Evolutionary conservation across 345 rosid species (phyloP).

Genomic region (Luvunga scandens): DNA sequence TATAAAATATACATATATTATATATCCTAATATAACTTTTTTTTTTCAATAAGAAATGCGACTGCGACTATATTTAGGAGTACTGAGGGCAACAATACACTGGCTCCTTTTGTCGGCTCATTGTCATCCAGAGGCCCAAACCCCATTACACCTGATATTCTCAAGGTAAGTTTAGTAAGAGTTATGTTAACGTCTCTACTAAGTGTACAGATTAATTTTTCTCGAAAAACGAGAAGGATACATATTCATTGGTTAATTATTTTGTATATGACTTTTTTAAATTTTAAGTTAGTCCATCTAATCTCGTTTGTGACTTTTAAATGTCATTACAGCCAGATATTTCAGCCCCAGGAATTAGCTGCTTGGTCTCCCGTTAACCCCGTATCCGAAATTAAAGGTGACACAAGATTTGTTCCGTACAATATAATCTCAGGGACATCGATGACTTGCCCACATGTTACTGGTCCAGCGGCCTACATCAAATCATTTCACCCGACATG

Average conservation of each 20-base stretch:
- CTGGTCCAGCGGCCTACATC: constrained; percentile 47
- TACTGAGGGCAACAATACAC: background rate
- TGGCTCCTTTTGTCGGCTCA: constrained; percentile 31
- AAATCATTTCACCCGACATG: constrained; percentile 36
- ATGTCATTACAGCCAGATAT: constrained; percentile 51
- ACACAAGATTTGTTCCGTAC: constrained; percentile 28
- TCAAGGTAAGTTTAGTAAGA: constrained; percentile 33
- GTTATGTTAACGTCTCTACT: background rate
- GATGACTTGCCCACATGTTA: constrained; percentile 57
- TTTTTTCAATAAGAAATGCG: constrained; percentile 20
- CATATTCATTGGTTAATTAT: background rate
- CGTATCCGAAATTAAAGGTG: constrained; percentile 6
- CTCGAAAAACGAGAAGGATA: too few species aligned
- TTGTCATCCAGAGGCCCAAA: constrained; percentile 63
- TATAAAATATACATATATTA: too few species aligned
- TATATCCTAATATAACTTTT: too few species aligned
- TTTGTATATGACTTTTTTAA: too few species aligned
- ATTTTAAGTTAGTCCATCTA: too few species aligned
- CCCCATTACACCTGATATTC: constrained; percentile 36
- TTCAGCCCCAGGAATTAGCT: constrained; percentile 55
- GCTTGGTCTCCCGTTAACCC: constrained; percentile 36
- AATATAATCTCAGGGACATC: constrained; percentile 52
- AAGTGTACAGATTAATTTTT: background rate
- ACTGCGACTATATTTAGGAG: constrained; percentile 29
- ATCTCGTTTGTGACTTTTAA: background rate